Evolutionary conservation across 441 rosid genomes (phyloP), one percentile per base, ranked within the genome.

Genomic region (Syzygium malaccense): DNA sequence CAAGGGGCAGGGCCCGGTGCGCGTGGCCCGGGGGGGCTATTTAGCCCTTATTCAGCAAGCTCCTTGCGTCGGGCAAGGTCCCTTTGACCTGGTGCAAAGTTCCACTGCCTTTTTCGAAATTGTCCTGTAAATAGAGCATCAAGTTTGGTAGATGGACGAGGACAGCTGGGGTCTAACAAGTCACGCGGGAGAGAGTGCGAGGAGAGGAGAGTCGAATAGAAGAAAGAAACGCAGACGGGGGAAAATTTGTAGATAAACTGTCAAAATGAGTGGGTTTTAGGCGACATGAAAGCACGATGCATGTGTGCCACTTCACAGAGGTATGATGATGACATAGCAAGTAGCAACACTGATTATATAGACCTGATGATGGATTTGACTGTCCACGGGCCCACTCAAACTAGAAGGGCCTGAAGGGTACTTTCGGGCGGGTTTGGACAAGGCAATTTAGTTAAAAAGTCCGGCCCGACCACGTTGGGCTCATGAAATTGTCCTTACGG

Each of bases 381-480:
- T n/a, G 9, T 4, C 0, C 0, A 0, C 3, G 4, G n/a, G 19
- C 18, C 37, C 71, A n/a, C 33, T 19, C 37, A 62, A n/a, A 62
- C 37, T 30, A 15, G 17, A n/a, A 15, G 71, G 5, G 11, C 20
- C 3, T 2, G 1, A 64, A 64, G 1, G 37, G 30, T 64, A 64
- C 71, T 30, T 30, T 7, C 8, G 1, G 20, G 10, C 37, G 18
- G 11, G 11, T 64, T 30, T 7, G 71, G 71, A 64, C 71, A 64
- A 64, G 37, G 71, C 37, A 64, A 15, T 64, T 7, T 64, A n/a
- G 20, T 64, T 64, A 30, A 15, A 2, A 30, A 30, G 23, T 64
- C 37, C 1, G 15, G 71, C 11, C 37, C 20, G 12, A 30, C 37
- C 32, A 1, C 18, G 0, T 28, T 3, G 2, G 8, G 66, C 66